phyloP scores from a whole-genome alignment of 2,329 filamentous ascomycete genomes.

The Ilyonectria robusta region DNA sequence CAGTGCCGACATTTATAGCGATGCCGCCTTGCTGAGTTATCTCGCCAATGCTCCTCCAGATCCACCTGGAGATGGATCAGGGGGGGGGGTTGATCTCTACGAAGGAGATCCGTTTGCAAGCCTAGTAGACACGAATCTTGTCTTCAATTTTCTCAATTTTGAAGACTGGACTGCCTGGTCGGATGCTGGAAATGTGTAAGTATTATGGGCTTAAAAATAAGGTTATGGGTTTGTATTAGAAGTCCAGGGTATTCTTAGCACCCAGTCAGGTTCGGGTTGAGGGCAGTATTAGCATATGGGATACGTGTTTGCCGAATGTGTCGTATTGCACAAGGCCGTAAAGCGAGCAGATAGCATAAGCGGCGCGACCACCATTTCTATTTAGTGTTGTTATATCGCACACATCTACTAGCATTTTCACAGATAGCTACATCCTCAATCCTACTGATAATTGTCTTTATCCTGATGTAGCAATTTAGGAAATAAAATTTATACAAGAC shows the following conservation, averaged over 20 bases:
- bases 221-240: neutral
- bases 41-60: conserved; percentile 9
- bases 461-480: too few species aligned
- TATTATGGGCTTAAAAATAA: neutral
- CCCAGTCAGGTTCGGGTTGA: neutral
- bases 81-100: conserved; percentile 1
- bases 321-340: too few species aligned
- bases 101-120: conserved; percentile 3
- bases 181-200: conserved; percentile 9
- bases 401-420: too few species aligned
- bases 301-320: neutral
- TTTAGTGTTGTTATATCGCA: too few species aligned
- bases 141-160: conserved; percentile 21
- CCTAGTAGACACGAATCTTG: conserved; percentile 15
- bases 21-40: conserved; percentile 12
- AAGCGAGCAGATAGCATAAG: too few species aligned
- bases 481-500: too few species aligned
- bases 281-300: neutral
- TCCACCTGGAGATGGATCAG: neutral
- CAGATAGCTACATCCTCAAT: too few species aligned
- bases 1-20: conserved; percentile 7
- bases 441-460: too few species aligned
- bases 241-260: neutral
- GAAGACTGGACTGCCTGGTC: conserved; percentile 20
- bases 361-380: too few species aligned